Evolutionary conservation across 176 grass and related monocot species (phyloP), one percentile per base, ranked within the genome.

Genomic region (Metroxylon sagu): DNA sequence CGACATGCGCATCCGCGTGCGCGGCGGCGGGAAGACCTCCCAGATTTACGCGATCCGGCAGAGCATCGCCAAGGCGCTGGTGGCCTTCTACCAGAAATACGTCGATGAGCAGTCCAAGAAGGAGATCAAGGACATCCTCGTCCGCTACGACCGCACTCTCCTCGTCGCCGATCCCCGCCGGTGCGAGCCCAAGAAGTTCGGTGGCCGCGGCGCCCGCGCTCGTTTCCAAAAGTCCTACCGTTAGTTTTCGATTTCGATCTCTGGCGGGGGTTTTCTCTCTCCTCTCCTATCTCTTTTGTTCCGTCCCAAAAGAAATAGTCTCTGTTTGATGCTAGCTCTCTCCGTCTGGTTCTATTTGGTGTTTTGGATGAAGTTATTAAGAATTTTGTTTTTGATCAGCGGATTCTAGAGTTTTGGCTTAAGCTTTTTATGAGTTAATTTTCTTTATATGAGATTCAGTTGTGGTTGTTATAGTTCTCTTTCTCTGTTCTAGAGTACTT

Each of bases 121-220:
- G 62, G 62, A 65, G 15, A 65, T 65, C 49, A 65, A 65, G 18
- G 62, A 65, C 49, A 65, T 65, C 62, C 62, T 65, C 23, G 62
- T n/a, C 48, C 62, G 62, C 25, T 65, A 65, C 49, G 62, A 65
- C 21, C 62, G 62, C 16, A 52, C 62, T 0, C 62, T 65, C 10
- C 62, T 65, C 23, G 62, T 65, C 23, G 62, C 62, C 16, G 62
- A 65, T 17, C 62, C 62, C 62, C 62, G 62, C 14, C 62, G 62
- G 4, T 65, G 62, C 62, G 62, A 65, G 49, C 62, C 62, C 23
- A 65, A 65, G 25, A 65, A 65, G 49, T 65, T 52, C 35, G 62
- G 62, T n/a, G 62, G 62, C 51, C 62, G 62, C 16, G 62, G 62
- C 2, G 62, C 62, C 10, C 62, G 62, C 25, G 62, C 62, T 16